phyloP scores from a whole-genome alignment of 2,329 filamentous ascomycete genomes.

The Celoporthe dispersa region DNA sequence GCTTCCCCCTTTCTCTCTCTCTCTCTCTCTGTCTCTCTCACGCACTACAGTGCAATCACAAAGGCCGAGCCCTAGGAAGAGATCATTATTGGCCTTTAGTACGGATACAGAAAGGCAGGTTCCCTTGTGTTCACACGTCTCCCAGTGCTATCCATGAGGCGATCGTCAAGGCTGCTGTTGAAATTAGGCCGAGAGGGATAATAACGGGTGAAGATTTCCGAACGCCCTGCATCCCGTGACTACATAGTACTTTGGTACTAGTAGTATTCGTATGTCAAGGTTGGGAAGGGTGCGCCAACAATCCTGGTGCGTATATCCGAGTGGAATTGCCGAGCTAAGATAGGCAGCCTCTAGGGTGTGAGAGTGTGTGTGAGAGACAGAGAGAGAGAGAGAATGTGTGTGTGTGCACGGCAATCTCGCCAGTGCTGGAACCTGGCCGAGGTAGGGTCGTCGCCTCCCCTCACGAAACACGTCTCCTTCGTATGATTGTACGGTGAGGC shows the following conservation, averaged over 20 bases:
- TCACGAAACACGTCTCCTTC: constrained; percentile 20
- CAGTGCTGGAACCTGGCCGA: constrained; percentile 26
- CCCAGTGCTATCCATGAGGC: not conserved
- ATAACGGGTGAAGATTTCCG: not conserved
- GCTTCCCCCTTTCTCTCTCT: not conserved
- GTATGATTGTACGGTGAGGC: constrained; percentile 25
- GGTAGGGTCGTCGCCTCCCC: constrained; percentile 10
- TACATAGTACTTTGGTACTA: not conserved
- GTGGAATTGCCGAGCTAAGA: constrained; percentile 22
- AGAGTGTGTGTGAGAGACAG: no score
- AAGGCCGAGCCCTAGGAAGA: not conserved
- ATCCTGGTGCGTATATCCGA: constrained; percentile 18
- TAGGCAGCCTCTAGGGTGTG: not conserved
- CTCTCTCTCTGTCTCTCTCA: no score
- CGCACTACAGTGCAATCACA: not conserved
- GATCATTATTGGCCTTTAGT: constrained; percentile 10
- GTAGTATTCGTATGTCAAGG: constrained; percentile 2
- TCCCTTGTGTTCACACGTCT: constrained; percentile 20
- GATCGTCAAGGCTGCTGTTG: not conserved
- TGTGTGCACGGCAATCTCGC: constrained; percentile 15
- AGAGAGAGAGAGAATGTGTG: not conserved
- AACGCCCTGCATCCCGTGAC: constrained; percentile 16
- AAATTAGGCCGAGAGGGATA: not conserved
- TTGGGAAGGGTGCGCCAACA: constrained; percentile 7
- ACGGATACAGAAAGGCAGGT: constrained; percentile 8